Evolutionary conservation across 805 yeast genomes (phyloP).

Genomic region (Blastobotrys americana): DNA sequence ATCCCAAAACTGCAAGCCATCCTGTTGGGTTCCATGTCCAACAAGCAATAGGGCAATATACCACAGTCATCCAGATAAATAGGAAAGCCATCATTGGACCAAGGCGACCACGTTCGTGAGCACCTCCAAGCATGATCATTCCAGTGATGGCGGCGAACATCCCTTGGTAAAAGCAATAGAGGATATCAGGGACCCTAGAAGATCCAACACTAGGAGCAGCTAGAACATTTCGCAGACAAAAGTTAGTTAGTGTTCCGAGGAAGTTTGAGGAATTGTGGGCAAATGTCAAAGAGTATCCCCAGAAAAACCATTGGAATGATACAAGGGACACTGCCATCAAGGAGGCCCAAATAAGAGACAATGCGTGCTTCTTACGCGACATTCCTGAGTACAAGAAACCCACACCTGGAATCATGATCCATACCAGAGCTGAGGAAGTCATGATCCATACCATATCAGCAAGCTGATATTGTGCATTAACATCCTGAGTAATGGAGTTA

Average conservation of each 20-base stretch:
- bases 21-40: constrained; percentile 98
- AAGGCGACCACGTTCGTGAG: constrained; percentile 92
- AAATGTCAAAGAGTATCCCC: constrained; percentile 93
- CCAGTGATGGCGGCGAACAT: constrained; percentile 95
- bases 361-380: constrained; percentile 92
- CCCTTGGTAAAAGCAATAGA: constrained; percentile 81
- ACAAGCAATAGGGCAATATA: constrained; percentile 91
- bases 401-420: constrained; percentile 96
- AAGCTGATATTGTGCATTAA: constrained; percentile 59
- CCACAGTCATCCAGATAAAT: constrained; percentile 90
- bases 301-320: constrained; percentile 94
- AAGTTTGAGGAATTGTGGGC: constrained; percentile 61
- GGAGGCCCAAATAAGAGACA: constrained; percentile 89
- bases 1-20: constrained; percentile 76
- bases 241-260: constrained; percentile 75
- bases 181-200: constrained; percentile 73
- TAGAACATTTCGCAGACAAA: constrained; percentile 71
- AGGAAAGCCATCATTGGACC: constrained; percentile 95
- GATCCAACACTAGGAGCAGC: constrained; percentile 66
- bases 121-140: constrained; percentile 93
- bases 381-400: constrained; percentile 91
- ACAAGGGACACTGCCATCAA: constrained; percentile 79
- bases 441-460: constrained; percentile 77
- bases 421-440: constrained; percentile 52
- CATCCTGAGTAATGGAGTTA: constrained; percentile 62